Evolutionary conservation across 83 land plant genomes (phyloP).

Genomic region (Thuja plicata): DNA sequence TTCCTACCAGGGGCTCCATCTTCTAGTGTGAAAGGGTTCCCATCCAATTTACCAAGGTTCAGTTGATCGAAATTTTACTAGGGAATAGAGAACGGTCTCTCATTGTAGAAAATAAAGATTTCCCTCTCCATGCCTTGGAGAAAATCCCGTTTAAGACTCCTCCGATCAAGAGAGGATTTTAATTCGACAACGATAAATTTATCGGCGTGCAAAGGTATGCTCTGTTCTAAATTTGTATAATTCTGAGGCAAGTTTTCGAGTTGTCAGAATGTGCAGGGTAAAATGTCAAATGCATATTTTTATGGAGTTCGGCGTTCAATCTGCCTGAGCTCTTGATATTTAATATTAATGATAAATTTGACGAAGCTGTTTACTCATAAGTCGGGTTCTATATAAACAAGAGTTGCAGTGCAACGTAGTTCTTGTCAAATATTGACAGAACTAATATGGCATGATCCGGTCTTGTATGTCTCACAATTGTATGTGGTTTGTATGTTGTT

Average conservation of each 20-base stretch:
- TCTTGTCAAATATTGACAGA: no score
- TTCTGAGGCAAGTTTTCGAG: not conserved
- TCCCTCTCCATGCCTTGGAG: not conserved
- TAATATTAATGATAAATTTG: not conserved
- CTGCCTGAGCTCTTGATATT: not conserved
- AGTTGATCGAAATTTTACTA: no score
- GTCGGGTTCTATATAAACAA: not conserved
- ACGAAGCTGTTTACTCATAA: not conserved
- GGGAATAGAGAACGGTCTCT: not conserved
- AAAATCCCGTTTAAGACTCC: not conserved
- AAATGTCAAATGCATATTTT: not conserved
- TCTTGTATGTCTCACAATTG: no score
- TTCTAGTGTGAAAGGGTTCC: not conserved
- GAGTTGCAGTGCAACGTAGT: no score
- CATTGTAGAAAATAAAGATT: not conserved
- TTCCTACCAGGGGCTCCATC: not conserved
- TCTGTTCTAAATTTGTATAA: not conserved
- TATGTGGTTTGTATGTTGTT: no score
- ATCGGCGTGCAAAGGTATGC: not conserved
- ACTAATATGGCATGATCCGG: no score
- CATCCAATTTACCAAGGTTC: not conserved
- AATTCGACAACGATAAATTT: not conserved
- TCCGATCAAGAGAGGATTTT: not conserved
- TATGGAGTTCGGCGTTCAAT: not conserved
- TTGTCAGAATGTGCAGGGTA: not conserved